Percentiles rank a stretch among this genome's conserved stretches.
phyloP scores from a whole-genome alignment of 2,329 filamentous ascomycete genomes.

The Helotiales sp. region DNA sequence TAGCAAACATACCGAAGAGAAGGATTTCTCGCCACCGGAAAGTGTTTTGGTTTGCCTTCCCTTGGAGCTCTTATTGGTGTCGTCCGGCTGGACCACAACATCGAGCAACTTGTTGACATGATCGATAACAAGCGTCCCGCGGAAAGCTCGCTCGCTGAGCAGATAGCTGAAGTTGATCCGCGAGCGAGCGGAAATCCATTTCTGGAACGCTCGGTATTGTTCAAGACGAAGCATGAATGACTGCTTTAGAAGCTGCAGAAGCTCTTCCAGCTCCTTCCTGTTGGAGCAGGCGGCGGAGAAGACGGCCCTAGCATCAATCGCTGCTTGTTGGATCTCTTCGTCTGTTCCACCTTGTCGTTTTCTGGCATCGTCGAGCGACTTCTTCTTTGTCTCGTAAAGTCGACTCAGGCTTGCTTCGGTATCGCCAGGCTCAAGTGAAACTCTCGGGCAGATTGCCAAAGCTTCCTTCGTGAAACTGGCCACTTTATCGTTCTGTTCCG shows the following conservation, averaged over 20 bases:
- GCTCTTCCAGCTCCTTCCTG: constrained; percentile 51
- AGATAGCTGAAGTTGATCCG: constrained; percentile 87
- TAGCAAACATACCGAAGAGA: constrained; percentile 93
- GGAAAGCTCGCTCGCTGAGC: constrained; percentile 86
- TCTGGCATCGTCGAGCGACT: constrained; percentile 63
- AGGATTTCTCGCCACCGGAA: constrained; percentile 96
- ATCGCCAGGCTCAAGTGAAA: constrained; percentile 67
- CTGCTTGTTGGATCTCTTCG: constrained; percentile 62
- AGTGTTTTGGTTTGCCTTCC: constrained; percentile 89
- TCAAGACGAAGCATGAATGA: constrained; percentile 72
- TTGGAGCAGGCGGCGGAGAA: constrained; percentile 51
- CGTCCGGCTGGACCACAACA: constrained; percentile 74
- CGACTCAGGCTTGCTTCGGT: constrained; percentile 60
- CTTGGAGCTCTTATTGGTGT: constrained; percentile 69
- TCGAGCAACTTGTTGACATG: constrained; percentile 77
- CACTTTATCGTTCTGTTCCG: constrained; percentile 55
- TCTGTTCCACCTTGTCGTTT: constrained; percentile 65
- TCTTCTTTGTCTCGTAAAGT: constrained; percentile 59
- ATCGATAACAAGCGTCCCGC: constrained; percentile 79
- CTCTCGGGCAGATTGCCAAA: constrained; percentile 57
- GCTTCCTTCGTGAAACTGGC: constrained; percentile 61
- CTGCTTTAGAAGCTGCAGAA: constrained; percentile 53
- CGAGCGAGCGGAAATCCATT: constrained; percentile 83
- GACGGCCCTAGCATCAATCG: constrained; percentile 46
- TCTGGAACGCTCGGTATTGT: constrained; percentile 82